These are phyloP conservation scores for Talaromyces sp. DNA, from an alignment of 2,329 filamentous ascomycete species.

Conservation along the genomic window DNA sequence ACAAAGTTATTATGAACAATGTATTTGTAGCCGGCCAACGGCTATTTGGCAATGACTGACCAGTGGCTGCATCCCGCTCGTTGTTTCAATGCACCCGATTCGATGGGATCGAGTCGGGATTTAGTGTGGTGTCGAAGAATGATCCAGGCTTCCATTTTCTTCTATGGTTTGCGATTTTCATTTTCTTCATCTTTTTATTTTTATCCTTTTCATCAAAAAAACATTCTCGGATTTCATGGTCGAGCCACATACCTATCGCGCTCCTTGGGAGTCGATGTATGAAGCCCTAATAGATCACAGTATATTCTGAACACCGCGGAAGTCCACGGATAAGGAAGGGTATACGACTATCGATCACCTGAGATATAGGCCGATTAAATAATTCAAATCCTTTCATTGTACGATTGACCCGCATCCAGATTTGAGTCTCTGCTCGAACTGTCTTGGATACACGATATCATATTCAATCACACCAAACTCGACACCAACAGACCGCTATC, in stretches of 20 bases:
- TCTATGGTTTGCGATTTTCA: not conserved
- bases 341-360: no score
- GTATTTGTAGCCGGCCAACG: not conserved
- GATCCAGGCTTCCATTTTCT: not conserved
- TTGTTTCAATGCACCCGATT: slow-evolving; percentile 1
- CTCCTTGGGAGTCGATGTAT: slow-evolving; percentile 13
- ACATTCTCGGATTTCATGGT: not conserved
- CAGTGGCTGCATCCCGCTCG: not conserved
- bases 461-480: not conserved
- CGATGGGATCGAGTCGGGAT: not conserved
- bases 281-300: not conserved
- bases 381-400: not conserved
- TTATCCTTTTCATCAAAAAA: not conserved
- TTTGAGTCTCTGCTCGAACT: not conserved
- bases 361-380: not conserved
- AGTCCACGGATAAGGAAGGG: not conserved
- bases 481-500: not conserved
- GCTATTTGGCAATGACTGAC: not conserved
- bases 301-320: not conserved
- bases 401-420: not conserved
- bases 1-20: not conserved
- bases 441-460: no score
- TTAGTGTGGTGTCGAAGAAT: not conserved
- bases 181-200: not conserved
- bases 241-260: not conserved